Conservation (phyloP, 78 protist species). For the Polysphondylium violaceum region DNA sequence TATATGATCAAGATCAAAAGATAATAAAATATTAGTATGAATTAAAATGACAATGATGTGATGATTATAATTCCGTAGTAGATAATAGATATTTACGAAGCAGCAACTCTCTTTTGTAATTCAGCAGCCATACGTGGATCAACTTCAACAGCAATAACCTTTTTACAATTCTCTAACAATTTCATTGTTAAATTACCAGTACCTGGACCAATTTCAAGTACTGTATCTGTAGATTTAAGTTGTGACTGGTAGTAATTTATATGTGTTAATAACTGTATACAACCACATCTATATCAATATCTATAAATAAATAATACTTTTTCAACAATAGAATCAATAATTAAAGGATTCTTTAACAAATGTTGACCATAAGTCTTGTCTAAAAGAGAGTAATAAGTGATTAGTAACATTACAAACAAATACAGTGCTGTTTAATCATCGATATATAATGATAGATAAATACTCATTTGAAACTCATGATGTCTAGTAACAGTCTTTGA, state of each 20-base stretch:
- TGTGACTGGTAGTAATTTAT: constrained; percentile 80
- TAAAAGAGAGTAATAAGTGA: neutral
- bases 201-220: constrained; percentile 99
- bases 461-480: constrained; percentile 82
- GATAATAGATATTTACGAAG: constrained; percentile 63
- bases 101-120: constrained; percentile 96
- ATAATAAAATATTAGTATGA: neutral
- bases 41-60: neutral
- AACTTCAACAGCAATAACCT: constrained; percentile 97
- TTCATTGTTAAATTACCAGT: constrained; percentile 98
- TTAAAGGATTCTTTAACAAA: constrained; percentile 96
- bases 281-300: no score
- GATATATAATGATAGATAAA: neutral
- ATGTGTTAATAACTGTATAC: no score
- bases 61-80: neutral
- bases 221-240: constrained; percentile 94
- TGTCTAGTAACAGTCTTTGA: constrained; percentile 46
- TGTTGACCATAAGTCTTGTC: constrained; percentile 98
- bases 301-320: constrained; percentile 79
- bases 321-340: constrained; percentile 94
- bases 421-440: neutral
- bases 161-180: constrained; percentile 92
- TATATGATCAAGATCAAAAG: neutral
- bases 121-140: constrained; percentile 99
- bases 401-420: neutral